Percentiles rank a stretch among this genome's conserved stretches.
Evolutionary conservation across 2,329 filamentous ascomycete species (phyloP).

Genomic region (Ilyonectria destructans): DNA sequence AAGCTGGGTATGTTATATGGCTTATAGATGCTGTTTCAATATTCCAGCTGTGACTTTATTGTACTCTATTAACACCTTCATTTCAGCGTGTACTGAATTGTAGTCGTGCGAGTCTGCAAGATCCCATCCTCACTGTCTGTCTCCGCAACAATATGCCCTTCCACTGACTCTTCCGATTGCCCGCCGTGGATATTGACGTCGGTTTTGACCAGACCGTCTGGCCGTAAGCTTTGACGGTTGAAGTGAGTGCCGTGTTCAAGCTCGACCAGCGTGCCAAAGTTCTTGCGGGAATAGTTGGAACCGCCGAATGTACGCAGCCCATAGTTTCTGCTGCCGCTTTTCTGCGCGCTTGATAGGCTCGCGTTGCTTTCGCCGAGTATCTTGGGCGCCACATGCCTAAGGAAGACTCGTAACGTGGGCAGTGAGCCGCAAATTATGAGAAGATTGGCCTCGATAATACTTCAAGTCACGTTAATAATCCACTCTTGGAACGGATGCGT

Average conservation of each 20-base stretch:
- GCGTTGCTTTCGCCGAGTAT: conserved; percentile 39
- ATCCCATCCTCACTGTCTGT: conserved; percentile 18
- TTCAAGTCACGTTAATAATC: neutral
- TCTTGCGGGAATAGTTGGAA: conserved; percentile 15
- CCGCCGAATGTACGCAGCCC: conserved; percentile 25
- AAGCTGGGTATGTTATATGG: too few species aligned
- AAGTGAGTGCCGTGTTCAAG: conserved; percentile 23
- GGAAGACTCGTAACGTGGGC: conserved; percentile 56
- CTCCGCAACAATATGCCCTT: neutral
- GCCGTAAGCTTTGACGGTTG: conserved; percentile 6
- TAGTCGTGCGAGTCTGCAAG: conserved; percentile 18
- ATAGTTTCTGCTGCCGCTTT: conserved; percentile 2
- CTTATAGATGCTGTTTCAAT: neutral
- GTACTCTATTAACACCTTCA: neutral
- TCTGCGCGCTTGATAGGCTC: conserved; percentile 2
- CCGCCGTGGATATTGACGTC: conserved; percentile 10
- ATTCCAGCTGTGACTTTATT: neutral
- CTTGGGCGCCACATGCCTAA: conserved; percentile 51
- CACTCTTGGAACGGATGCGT: neutral
- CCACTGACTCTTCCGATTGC: conserved; percentile 6
- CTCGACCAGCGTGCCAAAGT: conserved; percentile 32
- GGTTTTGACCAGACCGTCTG: conserved; percentile 10
- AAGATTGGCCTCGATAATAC: conserved; percentile 56
- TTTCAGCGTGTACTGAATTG: neutral
- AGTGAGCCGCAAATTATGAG: conserved; percentile 58